Evolutionary conservation across 371 early-diverging fungal genomes (phyloP), one percentile per base, ranked within the genome.

Genomic region (Nematocida displodere): DNA sequence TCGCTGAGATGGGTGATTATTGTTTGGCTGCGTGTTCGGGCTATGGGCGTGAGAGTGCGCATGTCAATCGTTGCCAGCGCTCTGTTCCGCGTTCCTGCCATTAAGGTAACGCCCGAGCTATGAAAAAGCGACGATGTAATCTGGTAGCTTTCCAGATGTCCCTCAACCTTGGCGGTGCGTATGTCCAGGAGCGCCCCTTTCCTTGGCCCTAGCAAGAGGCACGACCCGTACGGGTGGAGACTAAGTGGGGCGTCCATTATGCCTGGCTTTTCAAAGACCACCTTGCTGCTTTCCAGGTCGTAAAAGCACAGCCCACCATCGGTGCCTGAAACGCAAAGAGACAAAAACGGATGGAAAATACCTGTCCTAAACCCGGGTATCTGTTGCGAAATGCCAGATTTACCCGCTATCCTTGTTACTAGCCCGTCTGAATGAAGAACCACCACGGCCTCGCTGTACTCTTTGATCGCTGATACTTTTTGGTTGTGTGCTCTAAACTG

Each of bases 61-160:
- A 67, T 37, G 50, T 67, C 68, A 13, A 67, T 46, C 4, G 34
- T 67, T 33, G 42, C 33, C 34, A 67, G 33, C 8, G 11, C 36
- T 20, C 37, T 62, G 31, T 42, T 56, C 39, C n/a, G 20, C 22
- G 58, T 28, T 13, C 54, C 34, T 22, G 58, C 42, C 56, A 67
- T 55, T n/a, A n/a, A n/a, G 13, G 54, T 59, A 13, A 58, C 42
- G 11, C 59, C n/a, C 7, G 59, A 58, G 17, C 42, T 24, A 36
- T 54, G 68, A 58, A 67, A 67, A 15, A 55, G 4, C 0, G 44
- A 55, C 1, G 29, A 13, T 20, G 24, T n/a, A 7, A 67, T 34
- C 8, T 28, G 29, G 20, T 34, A 11, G 4, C 24, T 20, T n/a
- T 29, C 28, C 22, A 58, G 17, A n/a, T 46, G 46, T 28, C 54